A percentile compares a stretch with the other conserved stretches of the same genome.
These are phyloP conservation scores for Phytophthora quininea DNA, from an alignment of 352 stramenopile genomes.

Conservation along the genomic window DNA sequence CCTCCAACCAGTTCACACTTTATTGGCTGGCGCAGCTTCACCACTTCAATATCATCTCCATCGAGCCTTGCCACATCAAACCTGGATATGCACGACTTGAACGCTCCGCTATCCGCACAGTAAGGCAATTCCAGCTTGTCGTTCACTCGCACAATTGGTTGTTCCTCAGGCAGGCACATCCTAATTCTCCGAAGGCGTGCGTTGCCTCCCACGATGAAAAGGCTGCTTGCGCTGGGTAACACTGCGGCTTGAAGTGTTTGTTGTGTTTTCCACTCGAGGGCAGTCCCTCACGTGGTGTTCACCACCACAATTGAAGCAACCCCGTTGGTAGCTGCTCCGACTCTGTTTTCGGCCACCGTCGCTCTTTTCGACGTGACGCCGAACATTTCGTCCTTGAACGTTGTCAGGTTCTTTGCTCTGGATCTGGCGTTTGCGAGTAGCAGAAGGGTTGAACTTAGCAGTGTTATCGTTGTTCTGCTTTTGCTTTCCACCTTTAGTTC, in stretches of 20 bases:
- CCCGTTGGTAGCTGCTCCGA: background rate
- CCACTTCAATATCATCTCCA: conserved; percentile 4
- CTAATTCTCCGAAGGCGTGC: conserved; percentile 16
- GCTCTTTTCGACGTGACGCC: background rate
- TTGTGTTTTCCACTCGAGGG: background rate
- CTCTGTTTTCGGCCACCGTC: background rate
- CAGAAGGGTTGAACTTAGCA: background rate
- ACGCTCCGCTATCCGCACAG: conserved; percentile 11
- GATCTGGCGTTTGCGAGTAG: background rate
- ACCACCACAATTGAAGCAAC: conserved; percentile 4
- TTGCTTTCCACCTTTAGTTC: conserved; percentile 4
- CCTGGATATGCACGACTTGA: conserved; percentile 1
- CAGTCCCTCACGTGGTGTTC: background rate
- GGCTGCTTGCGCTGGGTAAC: background rate
- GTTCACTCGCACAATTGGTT: conserved; percentile 15
- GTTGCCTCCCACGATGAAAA: conserved; percentile 10
- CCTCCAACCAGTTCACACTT: background rate
- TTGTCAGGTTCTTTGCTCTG: background rate
- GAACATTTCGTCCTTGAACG: background rate
- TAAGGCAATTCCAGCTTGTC: conserved; percentile 15
- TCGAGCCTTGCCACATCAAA: conserved; percentile 7
- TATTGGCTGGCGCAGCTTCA: conserved; percentile 8
- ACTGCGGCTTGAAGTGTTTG: background rate
- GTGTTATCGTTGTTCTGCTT: background rate
- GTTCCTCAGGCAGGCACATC: conserved; percentile 8